These are phyloP conservation scores for Glebionis coronaria DNA, from an alignment of 129 eudicot species.

Conservation along the genomic window DNA sequence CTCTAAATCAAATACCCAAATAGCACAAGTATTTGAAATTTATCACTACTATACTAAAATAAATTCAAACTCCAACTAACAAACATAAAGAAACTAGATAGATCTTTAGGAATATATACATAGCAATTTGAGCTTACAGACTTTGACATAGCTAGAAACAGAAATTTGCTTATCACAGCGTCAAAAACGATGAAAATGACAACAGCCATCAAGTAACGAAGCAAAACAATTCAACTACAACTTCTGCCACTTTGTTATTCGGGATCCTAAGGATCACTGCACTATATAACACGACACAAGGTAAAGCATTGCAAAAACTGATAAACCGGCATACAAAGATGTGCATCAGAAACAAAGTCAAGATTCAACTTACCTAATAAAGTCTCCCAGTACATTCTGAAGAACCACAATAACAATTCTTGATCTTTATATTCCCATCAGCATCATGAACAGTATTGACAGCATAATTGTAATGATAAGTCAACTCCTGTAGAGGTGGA, in stretches of 20 bases:
- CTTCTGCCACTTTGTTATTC: neutral
- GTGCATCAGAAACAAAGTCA: neutral
- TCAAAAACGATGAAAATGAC: neutral
- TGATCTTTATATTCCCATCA: conserved; percentile 67
- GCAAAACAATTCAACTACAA: neutral
- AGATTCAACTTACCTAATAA: conserved; percentile 41
- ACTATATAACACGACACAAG: neutral
- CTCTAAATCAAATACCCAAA: too few species aligned
- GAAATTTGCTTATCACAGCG: conserved; percentile 6
- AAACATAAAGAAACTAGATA: neutral
- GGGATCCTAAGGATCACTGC: conserved; percentile 5
- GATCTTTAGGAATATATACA: too few species aligned
- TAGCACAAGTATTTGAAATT: too few species aligned
- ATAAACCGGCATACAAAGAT: too few species aligned
- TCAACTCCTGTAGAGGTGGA: conserved; percentile 80
- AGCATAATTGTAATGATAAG: conserved; percentile 79
- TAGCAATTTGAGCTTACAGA: too few species aligned
- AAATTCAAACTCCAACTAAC: neutral
- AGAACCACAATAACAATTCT: conserved; percentile 86
- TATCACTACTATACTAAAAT: neutral
- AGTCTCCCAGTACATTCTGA: conserved; percentile 77
- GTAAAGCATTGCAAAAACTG: too few species aligned
- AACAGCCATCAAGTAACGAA: conserved; percentile 11
- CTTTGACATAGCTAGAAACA: conserved; percentile 9
- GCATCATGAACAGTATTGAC: conserved; percentile 63